These are phyloP conservation scores for Cryphonectria carpinicola DNA, from an alignment of 2,329 filamentous ascomycete genomes.

Conservation along the genomic window DNA sequence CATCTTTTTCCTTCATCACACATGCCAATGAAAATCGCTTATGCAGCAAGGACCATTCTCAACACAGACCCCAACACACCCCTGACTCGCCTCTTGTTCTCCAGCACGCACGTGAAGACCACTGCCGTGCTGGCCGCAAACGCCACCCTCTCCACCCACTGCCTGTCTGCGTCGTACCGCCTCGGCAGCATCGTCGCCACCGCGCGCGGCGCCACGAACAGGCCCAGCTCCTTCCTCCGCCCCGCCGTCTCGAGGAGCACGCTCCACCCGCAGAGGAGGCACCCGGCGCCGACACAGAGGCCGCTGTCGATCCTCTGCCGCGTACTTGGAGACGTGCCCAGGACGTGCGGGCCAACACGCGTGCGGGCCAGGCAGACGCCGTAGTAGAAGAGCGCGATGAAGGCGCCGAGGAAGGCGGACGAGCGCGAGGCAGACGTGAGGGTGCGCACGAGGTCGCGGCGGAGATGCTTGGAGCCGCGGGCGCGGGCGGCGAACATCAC, in stretches of 20 bases:
- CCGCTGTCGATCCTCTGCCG: constrained; percentile 62
- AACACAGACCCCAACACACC: constrained; percentile 70
- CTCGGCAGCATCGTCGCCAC: constrained; percentile 75
- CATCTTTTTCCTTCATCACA: neutral
- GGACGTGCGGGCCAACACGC: constrained; percentile 69
- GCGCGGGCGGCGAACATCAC: constrained; percentile 56
- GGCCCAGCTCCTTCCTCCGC: constrained; percentile 73
- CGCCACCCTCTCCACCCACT: constrained; percentile 68
- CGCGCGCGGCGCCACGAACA: constrained; percentile 82
- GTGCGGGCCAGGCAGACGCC: constrained; percentile 79
- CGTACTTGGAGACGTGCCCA: constrained; percentile 55
- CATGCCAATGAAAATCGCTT: neutral
- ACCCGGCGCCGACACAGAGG: constrained; percentile 73
- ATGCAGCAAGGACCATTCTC: constrained; percentile 49
- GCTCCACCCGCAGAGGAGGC: constrained; percentile 79
- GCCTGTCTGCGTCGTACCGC: constrained; percentile 63
- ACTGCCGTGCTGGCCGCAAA: constrained; percentile 72
- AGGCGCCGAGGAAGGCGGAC: constrained; percentile 76
- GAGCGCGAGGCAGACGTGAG: constrained; percentile 67
- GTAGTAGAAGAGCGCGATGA: constrained; percentile 83
- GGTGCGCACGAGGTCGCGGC: constrained; percentile 50
- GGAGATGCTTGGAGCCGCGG: constrained; percentile 44
- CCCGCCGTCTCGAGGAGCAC: constrained; percentile 71
- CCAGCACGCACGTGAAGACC: constrained; percentile 68
- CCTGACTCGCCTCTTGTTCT: constrained; percentile 65